Evolutionary conservation across 2,329 filamentous ascomycete species (phyloP).

Genomic region (Colletotrichum sp.): DNA sequence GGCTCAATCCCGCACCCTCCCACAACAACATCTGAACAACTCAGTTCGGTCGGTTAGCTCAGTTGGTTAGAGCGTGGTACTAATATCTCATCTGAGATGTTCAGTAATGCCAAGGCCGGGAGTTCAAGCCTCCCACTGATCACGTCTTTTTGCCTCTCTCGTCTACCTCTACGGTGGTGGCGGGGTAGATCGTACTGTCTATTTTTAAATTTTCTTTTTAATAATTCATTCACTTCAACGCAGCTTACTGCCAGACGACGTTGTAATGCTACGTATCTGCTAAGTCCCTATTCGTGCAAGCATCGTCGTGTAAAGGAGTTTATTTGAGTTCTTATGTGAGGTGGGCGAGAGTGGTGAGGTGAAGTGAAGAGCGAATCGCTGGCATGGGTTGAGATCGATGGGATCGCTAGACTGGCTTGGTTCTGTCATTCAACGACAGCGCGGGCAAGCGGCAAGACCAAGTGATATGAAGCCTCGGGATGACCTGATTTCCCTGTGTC

Average conservation of each 20-base stretch:
- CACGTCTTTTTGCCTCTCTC: neutral
- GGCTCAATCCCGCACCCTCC: neutral
- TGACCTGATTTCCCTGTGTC: neutral
- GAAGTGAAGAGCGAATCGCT: neutral
- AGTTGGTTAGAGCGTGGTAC: constrained; percentile 22
- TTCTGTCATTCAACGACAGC: accelerated
- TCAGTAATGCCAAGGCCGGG: constrained; percentile 16
- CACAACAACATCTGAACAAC: neutral
- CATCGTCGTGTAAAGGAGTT: neutral
- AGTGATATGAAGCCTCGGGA: neutral
- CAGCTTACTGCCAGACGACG: neutral
- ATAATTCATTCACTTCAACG: neutral
- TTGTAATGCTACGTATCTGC: neutral
- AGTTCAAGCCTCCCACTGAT: constrained; percentile 21
- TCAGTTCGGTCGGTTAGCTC: constrained; percentile 14
- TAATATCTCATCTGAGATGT: constrained; percentile 14
- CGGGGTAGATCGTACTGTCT: neutral
- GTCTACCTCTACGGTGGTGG: neutral
- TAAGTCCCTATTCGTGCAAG: neutral
- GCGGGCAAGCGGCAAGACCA: neutral
- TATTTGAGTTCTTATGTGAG: neutral
- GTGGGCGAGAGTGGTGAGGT: neutral
- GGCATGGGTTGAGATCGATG: neutral
- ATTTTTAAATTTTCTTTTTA: neutral
- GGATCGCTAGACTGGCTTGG: neutral